Conservation (phyloP, 1,139 yeast genomes). For the Suhomyces wounanorum region DNA sequence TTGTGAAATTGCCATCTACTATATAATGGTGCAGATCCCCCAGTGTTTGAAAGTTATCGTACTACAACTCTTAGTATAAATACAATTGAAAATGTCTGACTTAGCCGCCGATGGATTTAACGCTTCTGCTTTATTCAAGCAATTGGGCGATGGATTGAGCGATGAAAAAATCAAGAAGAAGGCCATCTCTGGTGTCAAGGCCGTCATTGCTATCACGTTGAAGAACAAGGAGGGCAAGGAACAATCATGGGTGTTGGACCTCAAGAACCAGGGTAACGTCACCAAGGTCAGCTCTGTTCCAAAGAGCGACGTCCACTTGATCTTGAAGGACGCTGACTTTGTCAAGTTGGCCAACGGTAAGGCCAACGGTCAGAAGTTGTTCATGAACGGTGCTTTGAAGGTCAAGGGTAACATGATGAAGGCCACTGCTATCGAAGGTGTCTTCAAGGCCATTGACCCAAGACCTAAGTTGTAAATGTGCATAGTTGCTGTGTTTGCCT, state of each 20-base stretch:
- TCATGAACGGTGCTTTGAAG: slow-evolving; percentile 82
- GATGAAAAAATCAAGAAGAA: slow-evolving; percentile 43
- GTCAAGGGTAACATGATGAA: slow-evolving; percentile 89
- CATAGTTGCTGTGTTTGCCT: slow-evolving; percentile 39
- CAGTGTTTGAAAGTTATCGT: neutral
- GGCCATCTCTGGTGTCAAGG: slow-evolving; percentile 56
- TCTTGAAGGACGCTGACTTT: slow-evolving; percentile 64
- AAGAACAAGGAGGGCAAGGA: slow-evolving; percentile 67
- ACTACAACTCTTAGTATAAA: slow-evolving; percentile 4
- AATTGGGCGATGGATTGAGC: slow-evolving; percentile 42
- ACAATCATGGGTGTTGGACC: slow-evolving; percentile 71
- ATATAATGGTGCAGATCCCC: slow-evolving; percentile 13
- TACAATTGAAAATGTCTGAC: slow-evolving; percentile 32
- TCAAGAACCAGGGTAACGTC: slow-evolving; percentile 63
- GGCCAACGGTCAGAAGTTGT: slow-evolving; percentile 82
- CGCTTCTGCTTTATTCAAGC: slow-evolving; percentile 48
- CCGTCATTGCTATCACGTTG: slow-evolving; percentile 66
- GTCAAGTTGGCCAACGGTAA: slow-evolving; percentile 73
- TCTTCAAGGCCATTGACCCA: slow-evolving; percentile 68
- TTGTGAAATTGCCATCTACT: slow-evolving; percentile 8
- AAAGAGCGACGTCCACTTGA: slow-evolving; percentile 67
- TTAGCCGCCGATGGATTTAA: slow-evolving; percentile 51
- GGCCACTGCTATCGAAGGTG: slow-evolving; percentile 75
- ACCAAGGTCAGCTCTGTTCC: slow-evolving; percentile 49
- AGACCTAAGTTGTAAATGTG: slow-evolving; percentile 45